phyloP scores from a whole-genome alignment of 2,329 filamentous ascomycete species.

The Ascochyta fabae region DNA sequence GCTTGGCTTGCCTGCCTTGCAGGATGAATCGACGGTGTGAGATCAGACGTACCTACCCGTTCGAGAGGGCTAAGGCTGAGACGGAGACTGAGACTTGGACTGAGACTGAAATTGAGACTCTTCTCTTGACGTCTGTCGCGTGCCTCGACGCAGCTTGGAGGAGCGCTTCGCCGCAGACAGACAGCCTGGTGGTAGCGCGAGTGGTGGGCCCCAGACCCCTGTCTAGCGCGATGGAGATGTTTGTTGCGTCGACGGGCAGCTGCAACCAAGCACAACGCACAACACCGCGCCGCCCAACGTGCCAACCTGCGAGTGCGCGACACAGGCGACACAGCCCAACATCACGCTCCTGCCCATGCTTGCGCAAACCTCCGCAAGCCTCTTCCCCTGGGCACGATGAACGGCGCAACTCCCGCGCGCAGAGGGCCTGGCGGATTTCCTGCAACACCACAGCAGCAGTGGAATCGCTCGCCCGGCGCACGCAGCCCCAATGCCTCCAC shows the following conservation, averaged over 20 bases:
- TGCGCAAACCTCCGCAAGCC: slow-evolving; percentile 1
- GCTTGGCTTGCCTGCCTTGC: neutral
- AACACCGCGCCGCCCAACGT: neutral
- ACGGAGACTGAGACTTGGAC: too few relatives aligned
- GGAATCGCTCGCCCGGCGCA: slow-evolving; percentile 41
- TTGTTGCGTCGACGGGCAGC: neutral
- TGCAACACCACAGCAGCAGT: slow-evolving; percentile 67
- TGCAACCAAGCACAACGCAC: slow-evolving; percentile 8
- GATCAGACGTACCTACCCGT: neutral
- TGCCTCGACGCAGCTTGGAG: neutral
- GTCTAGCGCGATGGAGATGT: slow-evolving; percentile 12
- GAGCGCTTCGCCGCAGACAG: neutral
- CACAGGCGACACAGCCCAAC: slow-evolving; percentile 1
- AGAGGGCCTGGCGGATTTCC: slow-evolving; percentile 79
- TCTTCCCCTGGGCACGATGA: slow-evolving; percentile 67
- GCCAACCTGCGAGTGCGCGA: too few relatives aligned
- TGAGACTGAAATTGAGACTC: too few relatives aligned
- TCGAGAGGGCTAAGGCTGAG: neutral
- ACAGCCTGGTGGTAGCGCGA: too few relatives aligned
- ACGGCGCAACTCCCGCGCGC: slow-evolving; percentile 72
- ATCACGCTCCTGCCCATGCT: neutral
- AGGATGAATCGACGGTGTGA: neutral
- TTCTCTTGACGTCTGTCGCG: neutral
- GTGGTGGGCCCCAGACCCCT: neutral
- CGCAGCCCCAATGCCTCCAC: slow-evolving; percentile 33